These are phyloP conservation scores for Coniochaeta sp. DNA, from an alignment of 2,329 filamentous ascomycete genomes.

Conservation along the genomic window DNA sequence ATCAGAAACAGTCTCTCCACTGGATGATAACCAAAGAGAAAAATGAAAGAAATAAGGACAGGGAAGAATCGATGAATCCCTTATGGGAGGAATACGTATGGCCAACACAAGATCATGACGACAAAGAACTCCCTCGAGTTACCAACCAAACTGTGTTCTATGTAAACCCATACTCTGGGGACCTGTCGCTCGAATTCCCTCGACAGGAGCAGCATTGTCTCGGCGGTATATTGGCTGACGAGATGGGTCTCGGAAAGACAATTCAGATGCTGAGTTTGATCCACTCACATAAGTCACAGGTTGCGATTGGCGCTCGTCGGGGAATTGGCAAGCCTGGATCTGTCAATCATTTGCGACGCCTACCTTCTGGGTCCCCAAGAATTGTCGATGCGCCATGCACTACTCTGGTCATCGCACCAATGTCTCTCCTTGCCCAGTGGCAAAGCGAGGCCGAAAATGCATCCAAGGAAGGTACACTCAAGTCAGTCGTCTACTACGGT, in stretches of 20 bases:
- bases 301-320: constrained; percentile 29
- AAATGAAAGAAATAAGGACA: constrained; percentile 58
- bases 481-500: constrained; percentile 86
- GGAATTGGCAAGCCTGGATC: constrained; percentile 24
- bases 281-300: constrained; percentile 68
- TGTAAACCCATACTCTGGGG: constrained; percentile 94
- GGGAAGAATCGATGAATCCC: constrained; percentile 84
- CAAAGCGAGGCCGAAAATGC: constrained; percentile 91
- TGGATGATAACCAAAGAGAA: constrained; percentile 97
- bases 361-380: constrained; percentile 47
- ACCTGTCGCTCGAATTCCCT: constrained; percentile 85
- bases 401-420: constrained; percentile 91
- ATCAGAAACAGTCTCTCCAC: constrained; percentile 89
- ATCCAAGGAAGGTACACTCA: constrained; percentile 75
- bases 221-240: constrained; percentile 87
- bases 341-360: constrained; percentile 54
- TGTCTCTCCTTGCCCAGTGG: constrained; percentile 96
- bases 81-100: constrained; percentile 94
- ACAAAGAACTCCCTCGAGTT: constrained; percentile 61
- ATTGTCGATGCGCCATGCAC: constrained; percentile 73
- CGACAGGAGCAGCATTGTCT: constrained; percentile 90
- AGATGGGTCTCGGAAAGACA: constrained; percentile 97
- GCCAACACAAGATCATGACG: constrained; percentile 82
- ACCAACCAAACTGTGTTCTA: constrained; percentile 71
- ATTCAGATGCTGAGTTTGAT: constrained; percentile 97